Evolutionary conservation across 345 rosid species (phyloP), one percentile per base, ranked within the genome.

Genomic region (Eucalyptus sideroxylon): DNA sequence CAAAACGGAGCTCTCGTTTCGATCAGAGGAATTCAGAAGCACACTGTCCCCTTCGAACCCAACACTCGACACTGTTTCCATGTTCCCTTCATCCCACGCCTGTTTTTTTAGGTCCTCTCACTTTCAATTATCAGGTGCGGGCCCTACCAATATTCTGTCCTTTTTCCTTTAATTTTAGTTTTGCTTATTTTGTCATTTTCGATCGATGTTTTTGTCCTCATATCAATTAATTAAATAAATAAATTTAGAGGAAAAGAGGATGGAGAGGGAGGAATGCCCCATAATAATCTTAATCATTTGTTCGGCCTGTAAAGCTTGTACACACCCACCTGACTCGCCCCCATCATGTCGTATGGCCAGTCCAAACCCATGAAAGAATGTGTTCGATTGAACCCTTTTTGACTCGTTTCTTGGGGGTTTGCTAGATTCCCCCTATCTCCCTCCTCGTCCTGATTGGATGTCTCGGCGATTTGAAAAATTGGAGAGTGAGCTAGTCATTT

Each of bases 41-140:
- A 31, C 87, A 87, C 9, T 96, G 98, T 96, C 94, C 90, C 98
- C 95, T 93, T 91, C 62, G 90, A 92, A 89, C 95, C 98, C 95
- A 91, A 94, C 99, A 96, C 16, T 69, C 11, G 55, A 50, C 90
- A 86, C 96, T 92, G 96, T 91, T 91, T 90, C 95, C 87, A 89
- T 94, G 95, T 86, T 37, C 88, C 91, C 93, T 90, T 87, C 87
- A 42, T 69, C 80, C 93, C 93, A 92, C 90, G 92, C 92, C 90
- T 90, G 62, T 16, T 16, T 45, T n/a, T 45, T 8, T 13, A 17
- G 89, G 65, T 53, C 82, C 89, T 80, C 50, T 88, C 89, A 45
- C 87, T 88, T 77, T 80, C 86, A 50, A 67, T 14, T 45, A 40
- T 44, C 81, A 87, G 8, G 40, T 34, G 56, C 27, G 56, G 89